Evolutionary conservation across 2,329 filamentous ascomycete species (phyloP), one percentile per base, ranked within the genome.

Genomic region (Cordyceps cateniannulata): DNA sequence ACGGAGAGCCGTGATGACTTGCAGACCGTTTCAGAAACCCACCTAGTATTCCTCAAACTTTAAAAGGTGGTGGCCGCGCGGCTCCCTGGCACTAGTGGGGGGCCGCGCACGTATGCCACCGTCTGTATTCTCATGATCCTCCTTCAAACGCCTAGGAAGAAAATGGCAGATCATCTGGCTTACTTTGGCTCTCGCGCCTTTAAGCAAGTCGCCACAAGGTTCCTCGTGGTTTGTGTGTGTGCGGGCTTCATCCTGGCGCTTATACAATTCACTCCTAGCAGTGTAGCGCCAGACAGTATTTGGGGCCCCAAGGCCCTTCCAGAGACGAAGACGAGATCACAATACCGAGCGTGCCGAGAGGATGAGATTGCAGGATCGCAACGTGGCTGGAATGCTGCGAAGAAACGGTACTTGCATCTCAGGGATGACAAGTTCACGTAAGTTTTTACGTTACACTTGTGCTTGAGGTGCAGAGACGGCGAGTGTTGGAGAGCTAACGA

Each of bases 231-330:
- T 0, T 64, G 61, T 42, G 62, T 35, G 1, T 51, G 48, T 10
- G 71, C 71, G 6, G 70, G 68, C 0, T 67, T 45, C 5, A 69
- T 47, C 1, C 69, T 66, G 9, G 75, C 65, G 40, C 70, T 75
- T 0, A 78, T 79, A 52, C 75, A 73, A 4, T 69, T 65, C 80
- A 83, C 82, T 2, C 70, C 73, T 38, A 83, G 69, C 0, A 78
- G 79, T 10, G 16, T n/a, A 44, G 4, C 29, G 24, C 40, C 10
- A 22, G 40, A 22, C 42, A 56, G 25, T 22, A n/a, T 2, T 18
- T 7, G 8, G 24, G 18, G 25, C 27, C 22, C n/a, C 27, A 51
- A 35, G 48, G 18, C 27, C 48, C 18, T 51, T 22, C 27, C 48
- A 3, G 10, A 35, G 2, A 27, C 27, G 18, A 32, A 24, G 27